Evolutionary conservation across 2,329 filamentous ascomycete genomes (phyloP), one percentile per base, ranked within the genome.

Genomic region (Amauroascus verrucosus): DNA sequence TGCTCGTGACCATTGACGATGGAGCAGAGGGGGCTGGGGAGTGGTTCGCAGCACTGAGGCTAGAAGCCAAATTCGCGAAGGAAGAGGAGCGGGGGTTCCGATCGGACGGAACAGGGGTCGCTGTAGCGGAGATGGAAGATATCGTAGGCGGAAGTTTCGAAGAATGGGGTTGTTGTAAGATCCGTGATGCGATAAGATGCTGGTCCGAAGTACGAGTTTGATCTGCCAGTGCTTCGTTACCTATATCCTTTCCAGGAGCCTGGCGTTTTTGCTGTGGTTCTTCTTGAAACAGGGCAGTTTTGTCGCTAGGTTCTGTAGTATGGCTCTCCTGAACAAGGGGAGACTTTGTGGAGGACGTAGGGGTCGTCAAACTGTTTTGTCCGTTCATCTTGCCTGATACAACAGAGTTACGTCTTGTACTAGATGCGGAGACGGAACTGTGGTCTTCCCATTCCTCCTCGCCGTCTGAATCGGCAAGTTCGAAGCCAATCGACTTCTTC

Each of bases 371-470:
- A 44, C 40, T 54, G 26, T 48, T 55, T 11, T 59, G 55, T 5
- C 49, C 48, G 28, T 57, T 54, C 44, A 56, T 56, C 46, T 60
- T 60, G 18, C 63, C 40, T 5, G 55, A 66, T 26, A 61, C 69
- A 43, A 70, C 63, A 7, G 72, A 75, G 57, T 72, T 72, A 51
- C 70, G 70, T 55, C 72, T 64, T 11, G 72, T 75, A 55, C 72
- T 72, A 57, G 73, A 71, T 30, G 72, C 71, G 16, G 72, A 75
- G 57, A 73, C 70, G 20, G 72, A 73, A 24, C 70, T 73, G 18
- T 62, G 65, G 60, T 75, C 72, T 57, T 74, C 72, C 72, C 72
- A 75, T 57, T 74, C 72, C 55, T 63, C 70, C 56, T 74, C 72
- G 38, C 63, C 63, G 54, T 70, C 69, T 14, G 70, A 69, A 53